Evolutionary conservation across 2,329 filamentous ascomycete species (phyloP), one percentile per base, ranked within the genome.

Genomic region (Arthrobotrys sphaeroides): DNA sequence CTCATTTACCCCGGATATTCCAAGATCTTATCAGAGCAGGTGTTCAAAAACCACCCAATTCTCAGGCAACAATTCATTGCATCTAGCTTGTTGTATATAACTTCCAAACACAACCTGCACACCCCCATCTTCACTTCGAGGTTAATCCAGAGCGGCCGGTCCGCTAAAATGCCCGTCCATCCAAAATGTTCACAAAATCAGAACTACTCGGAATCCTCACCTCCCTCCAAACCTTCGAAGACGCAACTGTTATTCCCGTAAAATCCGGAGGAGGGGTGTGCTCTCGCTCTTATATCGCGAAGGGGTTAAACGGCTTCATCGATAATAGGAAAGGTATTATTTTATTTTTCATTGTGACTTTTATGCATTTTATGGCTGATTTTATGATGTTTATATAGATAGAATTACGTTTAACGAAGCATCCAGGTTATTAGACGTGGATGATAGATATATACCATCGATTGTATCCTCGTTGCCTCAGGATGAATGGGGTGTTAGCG

Each of bases 401-500:
- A 55, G 62, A 33, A 60, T 64, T 13, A 67, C 20, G 6, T 62
- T 68, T 31, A 57, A n/a, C 18, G 55, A 68, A 31, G 28, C 65
- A 10, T 55, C 61, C 0, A 55, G 28, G 18, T 22, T n/a, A 6
- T 22, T 74, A 0, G 70, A 74, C 51, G 62, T 74, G 1, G 70
- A 74, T 20, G 70, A 74, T 53, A 55, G 38, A 47, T 62, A 74
- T 20, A 57, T 74, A 16, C 22, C 55, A 1, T 33, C 40, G 31
- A 55, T 64, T 5, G 26, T 68, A n/a, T 53, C 53, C 1, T 31
- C 43, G 6, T 9, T 74, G 1, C 40, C 36, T 5, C 43, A 74
- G n/a, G 62, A 64, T 18, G 62, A 74, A 13, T 74, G 70, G 70
- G 70, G 45, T 5, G 16, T 74, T 16, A 68, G 62, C 24, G 70